Evolutionary conservation across 768 basidiomycete genomes (phyloP).

Genomic region (Cantharellus anzutake): DNA sequence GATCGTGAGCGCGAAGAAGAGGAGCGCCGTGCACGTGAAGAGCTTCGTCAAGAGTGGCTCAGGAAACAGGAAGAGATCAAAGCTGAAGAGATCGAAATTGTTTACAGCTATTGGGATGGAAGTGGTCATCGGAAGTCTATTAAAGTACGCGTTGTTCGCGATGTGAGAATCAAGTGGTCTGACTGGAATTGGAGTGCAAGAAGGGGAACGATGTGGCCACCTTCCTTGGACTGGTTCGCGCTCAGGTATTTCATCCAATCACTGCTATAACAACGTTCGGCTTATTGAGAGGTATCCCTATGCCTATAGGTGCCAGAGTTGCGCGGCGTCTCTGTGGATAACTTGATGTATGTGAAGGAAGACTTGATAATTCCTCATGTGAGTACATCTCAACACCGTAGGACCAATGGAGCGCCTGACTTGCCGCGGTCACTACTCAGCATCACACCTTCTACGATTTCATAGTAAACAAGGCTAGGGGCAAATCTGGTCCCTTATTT

Average conservation of each 20-base stretch:
- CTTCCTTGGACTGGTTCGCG: constrained; percentile 82
- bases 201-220: constrained; percentile 79
- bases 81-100: constrained; percentile 65
- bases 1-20: constrained; percentile 93
- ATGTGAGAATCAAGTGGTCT: not conserved
- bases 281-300: too few species aligned
- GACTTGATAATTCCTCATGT: constrained; percentile 96
- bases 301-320: constrained; percentile 62
- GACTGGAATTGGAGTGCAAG: constrained; percentile 47
- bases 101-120: constrained; percentile 97
- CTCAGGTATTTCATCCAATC: too few species aligned
- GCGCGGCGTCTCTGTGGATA: constrained; percentile 67
- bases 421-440: constrained; percentile 21
- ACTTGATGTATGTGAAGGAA: constrained; percentile 99
- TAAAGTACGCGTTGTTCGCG: constrained; percentile 31
- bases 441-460: constrained; percentile 98
- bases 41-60: constrained; percentile 80
- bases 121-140: constrained; percentile 91
- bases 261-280: too few species aligned
- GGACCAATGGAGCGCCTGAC: not conserved
- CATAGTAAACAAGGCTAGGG: constrained; percentile 93
- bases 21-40: constrained; percentile 76
- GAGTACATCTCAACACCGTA: constrained; percentile 14
- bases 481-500: constrained; percentile 94
- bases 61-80: constrained; percentile 48